These are phyloP conservation scores for Pseudonectria buxi DNA, from an alignment of 2,329 filamentous ascomycete species.

Conservation along the genomic window DNA sequence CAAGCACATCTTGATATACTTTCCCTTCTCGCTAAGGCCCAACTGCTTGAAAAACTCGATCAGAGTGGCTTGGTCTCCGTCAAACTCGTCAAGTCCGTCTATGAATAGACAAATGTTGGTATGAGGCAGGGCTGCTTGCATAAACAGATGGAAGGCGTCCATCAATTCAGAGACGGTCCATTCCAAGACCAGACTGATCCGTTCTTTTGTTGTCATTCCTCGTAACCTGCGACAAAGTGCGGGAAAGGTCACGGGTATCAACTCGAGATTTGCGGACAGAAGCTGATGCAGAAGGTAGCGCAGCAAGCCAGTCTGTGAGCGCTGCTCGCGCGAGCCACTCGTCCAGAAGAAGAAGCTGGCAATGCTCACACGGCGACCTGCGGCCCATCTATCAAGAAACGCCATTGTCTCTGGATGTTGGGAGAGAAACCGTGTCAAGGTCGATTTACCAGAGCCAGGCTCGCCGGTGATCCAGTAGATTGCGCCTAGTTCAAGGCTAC, in stretches of 20 bases:
- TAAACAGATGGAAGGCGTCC: conserved; percentile 15
- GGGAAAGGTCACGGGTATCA: conserved; percentile 22
- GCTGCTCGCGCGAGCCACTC: conserved; percentile 31
- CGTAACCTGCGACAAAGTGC: conserved; percentile 21
- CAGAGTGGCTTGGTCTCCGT: conserved; percentile 22
- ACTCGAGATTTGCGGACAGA: conserved; percentile 16
- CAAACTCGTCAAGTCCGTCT: conserved; percentile 29
- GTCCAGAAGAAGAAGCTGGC: conserved; percentile 42
- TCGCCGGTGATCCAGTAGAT: conserved; percentile 35
- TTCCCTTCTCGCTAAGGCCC: conserved; percentile 5
- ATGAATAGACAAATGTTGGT: conserved; percentile 24
- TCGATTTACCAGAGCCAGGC: conserved; percentile 41
- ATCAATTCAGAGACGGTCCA: conserved; percentile 27
- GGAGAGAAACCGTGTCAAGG: conserved; percentile 34
- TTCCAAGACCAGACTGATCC: conserved; percentile 22
- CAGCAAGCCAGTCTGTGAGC: conserved; percentile 30
- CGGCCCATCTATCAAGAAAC: conserved; percentile 22
- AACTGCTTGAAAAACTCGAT: conserved; percentile 23
- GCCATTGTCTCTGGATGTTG: conserved; percentile 13
- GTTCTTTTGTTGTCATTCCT: conserved; percentile 24
- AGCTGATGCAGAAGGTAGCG: conserved; percentile 32
- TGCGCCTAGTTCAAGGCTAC: conserved; percentile 9
- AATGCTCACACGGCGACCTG: conserved; percentile 17
- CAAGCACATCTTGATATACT: conserved; percentile 25
- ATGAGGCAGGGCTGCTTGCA: conserved; percentile 11